A percentile compares a stretch with the other conserved stretches of the same genome.
phyloP scores from a whole-genome alignment of 345 rosid genomes.

The Dipteronia dyeriana region DNA sequence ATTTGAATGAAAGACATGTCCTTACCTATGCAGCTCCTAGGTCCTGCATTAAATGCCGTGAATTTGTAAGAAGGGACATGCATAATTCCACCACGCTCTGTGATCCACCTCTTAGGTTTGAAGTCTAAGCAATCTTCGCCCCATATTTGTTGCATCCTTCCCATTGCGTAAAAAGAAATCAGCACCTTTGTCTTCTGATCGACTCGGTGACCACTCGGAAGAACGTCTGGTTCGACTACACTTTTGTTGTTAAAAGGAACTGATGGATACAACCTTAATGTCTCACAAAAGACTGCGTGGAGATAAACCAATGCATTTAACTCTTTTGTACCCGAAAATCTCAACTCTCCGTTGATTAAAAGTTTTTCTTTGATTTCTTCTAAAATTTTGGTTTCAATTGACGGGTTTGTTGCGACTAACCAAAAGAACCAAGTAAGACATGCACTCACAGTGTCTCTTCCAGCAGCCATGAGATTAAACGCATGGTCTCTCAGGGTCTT shows the following conservation, averaged over 20 bases:
- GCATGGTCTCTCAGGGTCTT: constrained; percentile 17
- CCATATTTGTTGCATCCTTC: constrained; percentile 27
- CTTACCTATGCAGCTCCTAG: constrained; percentile 32
- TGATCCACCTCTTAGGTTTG: constrained; percentile 38
- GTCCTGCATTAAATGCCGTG: constrained; percentile 26
- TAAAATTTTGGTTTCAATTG: too few species aligned
- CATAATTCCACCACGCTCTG: constrained; percentile 20
- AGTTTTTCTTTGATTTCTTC: constrained; percentile 17
- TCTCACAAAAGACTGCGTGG: constrained; percentile 30
- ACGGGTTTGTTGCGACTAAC: too few species aligned
- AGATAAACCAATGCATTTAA: constrained; percentile 24
- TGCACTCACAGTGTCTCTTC: too few species aligned
- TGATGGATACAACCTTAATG: constrained; percentile 27
- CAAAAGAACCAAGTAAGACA: too few species aligned
- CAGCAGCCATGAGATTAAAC: too few species aligned
- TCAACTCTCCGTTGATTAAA: too few species aligned
- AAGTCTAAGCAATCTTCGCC: constrained; percentile 34
- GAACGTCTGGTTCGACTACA: constrained; percentile 21
- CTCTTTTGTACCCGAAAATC: not conserved
- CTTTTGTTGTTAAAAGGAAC: constrained; percentile 25
- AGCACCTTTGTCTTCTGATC: constrained; percentile 5
- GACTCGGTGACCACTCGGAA: constrained; percentile 30
- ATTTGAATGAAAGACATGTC: constrained; percentile 25
- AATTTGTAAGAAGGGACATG: constrained; percentile 27
- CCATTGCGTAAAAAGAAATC: constrained; percentile 27